phyloP scores from a whole-genome alignment of 179 eudicot species.

The Heliamphora pulchella region DNA sequence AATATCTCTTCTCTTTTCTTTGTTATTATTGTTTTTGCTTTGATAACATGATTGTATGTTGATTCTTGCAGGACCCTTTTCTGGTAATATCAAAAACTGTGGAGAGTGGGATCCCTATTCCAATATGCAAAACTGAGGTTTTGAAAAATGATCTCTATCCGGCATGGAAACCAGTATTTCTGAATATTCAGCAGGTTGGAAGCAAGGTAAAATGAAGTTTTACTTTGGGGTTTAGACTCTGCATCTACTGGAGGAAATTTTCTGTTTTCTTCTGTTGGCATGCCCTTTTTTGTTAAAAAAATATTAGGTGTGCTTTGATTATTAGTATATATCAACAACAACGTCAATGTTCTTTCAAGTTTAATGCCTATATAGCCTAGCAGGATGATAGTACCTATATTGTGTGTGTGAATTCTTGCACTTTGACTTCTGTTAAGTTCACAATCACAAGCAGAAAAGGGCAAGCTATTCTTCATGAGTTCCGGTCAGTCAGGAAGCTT shows the following conservation, averaged over 20 bases:
- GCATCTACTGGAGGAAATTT: not conserved
- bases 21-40: conserved; percentile 10
- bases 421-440: not conserved
- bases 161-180: conserved; percentile 66
- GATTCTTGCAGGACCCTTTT: conserved; percentile 82
- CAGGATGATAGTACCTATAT: not conserved
- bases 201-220: conserved; percentile 58
- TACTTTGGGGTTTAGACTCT: not conserved
- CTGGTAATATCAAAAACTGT: conserved; percentile 66
- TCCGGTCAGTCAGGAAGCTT: not conserved
- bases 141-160: conserved; percentile 76
- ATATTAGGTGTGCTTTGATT: conserved; percentile 10
- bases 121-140: conserved; percentile 92
- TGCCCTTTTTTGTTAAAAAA: not conserved
- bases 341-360: not conserved
- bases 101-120: conserved; percentile 62
- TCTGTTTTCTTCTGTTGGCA: not conserved
- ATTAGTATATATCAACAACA: not conserved
- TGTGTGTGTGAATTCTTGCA: not conserved
- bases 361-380: not conserved
- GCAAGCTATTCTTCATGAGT: not conserved
- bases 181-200: conserved; percentile 73
- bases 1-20: not conserved
- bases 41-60: conserved; percentile 11
- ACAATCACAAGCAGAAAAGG: not conserved